A percentile compares a stretch with the other conserved stretches of the same genome.
These are phyloP conservation scores for Fusarium goolgardi DNA, from an alignment of 2,329 filamentous ascomycete species.

Conservation along the genomic window DNA sequence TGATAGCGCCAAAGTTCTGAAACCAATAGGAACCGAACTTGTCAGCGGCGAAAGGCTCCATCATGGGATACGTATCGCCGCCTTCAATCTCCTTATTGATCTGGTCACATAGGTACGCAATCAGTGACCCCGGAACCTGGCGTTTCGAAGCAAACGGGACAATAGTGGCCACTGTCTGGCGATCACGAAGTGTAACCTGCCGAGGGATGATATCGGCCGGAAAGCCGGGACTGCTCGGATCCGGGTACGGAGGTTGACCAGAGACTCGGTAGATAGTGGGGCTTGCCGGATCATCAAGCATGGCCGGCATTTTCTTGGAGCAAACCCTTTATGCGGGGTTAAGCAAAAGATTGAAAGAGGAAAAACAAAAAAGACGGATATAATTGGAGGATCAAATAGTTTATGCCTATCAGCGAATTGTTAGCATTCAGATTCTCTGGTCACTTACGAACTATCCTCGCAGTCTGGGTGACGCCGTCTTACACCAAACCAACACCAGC, in stretches of 20 bases:
- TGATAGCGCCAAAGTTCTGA: constrained; percentile 87
- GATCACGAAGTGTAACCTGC: constrained; percentile 84
- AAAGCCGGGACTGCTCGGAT: constrained; percentile 69
- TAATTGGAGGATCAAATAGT: constrained; percentile 18
- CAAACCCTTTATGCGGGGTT: constrained; percentile 22
- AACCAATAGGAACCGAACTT: constrained; percentile 90
- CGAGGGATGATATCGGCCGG: constrained; percentile 76
- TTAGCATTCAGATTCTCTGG: constrained; percentile 18
- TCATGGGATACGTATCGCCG: constrained; percentile 92
- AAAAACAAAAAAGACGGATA: neutral
- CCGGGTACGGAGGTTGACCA: constrained; percentile 73
- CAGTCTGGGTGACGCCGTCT: constrained; percentile 19
- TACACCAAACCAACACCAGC: constrained; percentile 33
- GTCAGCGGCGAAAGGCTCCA: constrained; percentile 77
- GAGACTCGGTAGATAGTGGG: constrained; percentile 77
- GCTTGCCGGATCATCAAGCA: constrained; percentile 80
- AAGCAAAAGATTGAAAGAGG: constrained; percentile 1
- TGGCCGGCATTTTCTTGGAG: constrained; percentile 73
- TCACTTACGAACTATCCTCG: constrained; percentile 15
- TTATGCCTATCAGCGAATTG: constrained; percentile 7
- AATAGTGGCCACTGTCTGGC: constrained; percentile 84
- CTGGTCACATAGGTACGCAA: constrained; percentile 83
- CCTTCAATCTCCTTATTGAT: constrained; percentile 92
- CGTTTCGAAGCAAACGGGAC: constrained; percentile 82
- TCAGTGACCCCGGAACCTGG: constrained; percentile 79